A percentile compares a stretch with the other conserved stretches of the same genome.
These are phyloP conservation scores for Chlamydomonas applanata DNA, from an alignment of 139 green algal species.

Conservation along the genomic window DNA sequence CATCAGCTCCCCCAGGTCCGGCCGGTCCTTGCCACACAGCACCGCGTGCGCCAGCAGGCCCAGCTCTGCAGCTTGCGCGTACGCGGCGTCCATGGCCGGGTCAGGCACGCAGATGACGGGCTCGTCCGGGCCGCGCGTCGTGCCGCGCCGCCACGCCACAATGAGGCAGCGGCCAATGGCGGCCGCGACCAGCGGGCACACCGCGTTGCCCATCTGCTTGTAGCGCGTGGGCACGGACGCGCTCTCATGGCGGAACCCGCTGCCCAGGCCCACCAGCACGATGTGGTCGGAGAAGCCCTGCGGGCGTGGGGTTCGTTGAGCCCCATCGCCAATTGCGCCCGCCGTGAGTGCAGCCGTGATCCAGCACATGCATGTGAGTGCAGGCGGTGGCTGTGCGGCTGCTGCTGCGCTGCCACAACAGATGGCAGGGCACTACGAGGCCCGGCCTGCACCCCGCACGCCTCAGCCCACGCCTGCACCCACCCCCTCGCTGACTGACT, in stretches of 20 bases:
- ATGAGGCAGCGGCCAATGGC: conserved; percentile 68
- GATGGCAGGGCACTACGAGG: too few relatives aligned
- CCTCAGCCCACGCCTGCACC: not conserved
- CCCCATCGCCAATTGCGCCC: too few relatives aligned
- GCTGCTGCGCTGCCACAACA: too few relatives aligned
- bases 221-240: conserved; percentile 27
- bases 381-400: too few relatives aligned
- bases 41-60: not conserved
- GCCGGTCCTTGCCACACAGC: not conserved
- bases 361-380: too few relatives aligned
- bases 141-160: conserved; percentile 31
- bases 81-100: conserved; percentile 13
- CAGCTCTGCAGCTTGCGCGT: not conserved
- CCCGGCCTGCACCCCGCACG: not conserved
- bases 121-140: not conserved
- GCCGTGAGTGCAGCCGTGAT: not conserved
- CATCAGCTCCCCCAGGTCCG: not conserved
- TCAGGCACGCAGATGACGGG: conserved; percentile 11
- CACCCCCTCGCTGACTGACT: too few relatives aligned
- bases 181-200: conserved; percentile 56
- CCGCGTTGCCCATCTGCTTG: conserved; percentile 68
- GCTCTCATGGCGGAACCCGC: not conserved
- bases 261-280: conserved; percentile 48
- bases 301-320: not conserved
- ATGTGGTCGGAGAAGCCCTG: conserved; percentile 84